Evolutionary conservation across 2,329 filamentous ascomycete species (phyloP), one percentile per base, ranked within the genome.

Genomic region (Dissoconium aciculare): DNA sequence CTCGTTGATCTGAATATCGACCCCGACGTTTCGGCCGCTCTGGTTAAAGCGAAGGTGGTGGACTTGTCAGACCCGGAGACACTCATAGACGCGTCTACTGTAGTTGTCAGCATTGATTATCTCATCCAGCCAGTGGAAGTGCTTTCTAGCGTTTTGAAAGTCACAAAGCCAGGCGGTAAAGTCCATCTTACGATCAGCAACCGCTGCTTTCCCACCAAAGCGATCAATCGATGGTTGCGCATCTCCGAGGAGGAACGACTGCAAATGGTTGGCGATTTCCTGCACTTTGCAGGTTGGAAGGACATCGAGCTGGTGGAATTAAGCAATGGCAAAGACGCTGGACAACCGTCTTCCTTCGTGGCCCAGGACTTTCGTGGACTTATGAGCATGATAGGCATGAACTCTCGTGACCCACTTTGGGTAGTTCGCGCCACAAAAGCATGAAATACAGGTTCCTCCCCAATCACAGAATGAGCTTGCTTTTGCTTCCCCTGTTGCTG

Each of bases 151-250:
- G 42, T 68, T 15, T 42, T 50, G 6, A 39, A 54, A 4, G 51
- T 50, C 5, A 60, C 58, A 11, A 60, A 53, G 4, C 37, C 44
- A 1, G 60, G 58, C 1, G 65, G 62, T 0, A 56, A 31, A 1
- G 55, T 67, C n/a, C 64, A 69, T 49, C 43, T 69, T 27, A 55
- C 57, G 0, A 58, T 69, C 24, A 62, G 58, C 15, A 65, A 68
- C 44, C 56, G 65, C 3, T 68, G 62, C 41, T 69, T 69, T 39
- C 62, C 64, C 1, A 65, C 61, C 1, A 69, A 70, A 40, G 64
- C 59, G 2, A 56, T 68, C 4, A 51, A 49, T 14, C 48, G 58
- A 11, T 69, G 65, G 66, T 45, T 66, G 42, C 44, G 50, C 31
- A 46, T 64, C 15, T 40, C 47, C 30, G 63, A 66, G 37, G 53